Percentiles rank a stretch among this genome's conserved stretches.
phyloP scores from a whole-genome alignment of 441 rosid genomes.

The Breynia disticha region DNA sequence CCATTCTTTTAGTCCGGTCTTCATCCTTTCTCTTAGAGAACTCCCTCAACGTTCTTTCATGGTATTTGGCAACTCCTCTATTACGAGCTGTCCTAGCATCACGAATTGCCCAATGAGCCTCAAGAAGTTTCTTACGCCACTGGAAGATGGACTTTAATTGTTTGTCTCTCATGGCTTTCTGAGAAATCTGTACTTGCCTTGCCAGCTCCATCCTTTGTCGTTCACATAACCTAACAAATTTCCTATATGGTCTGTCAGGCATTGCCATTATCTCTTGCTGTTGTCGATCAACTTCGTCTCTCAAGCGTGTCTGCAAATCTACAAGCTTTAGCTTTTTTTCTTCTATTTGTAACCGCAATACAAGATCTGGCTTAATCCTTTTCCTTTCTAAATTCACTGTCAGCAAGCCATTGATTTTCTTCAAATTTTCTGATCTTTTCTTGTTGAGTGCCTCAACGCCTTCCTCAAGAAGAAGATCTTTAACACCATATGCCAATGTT shows the following conservation, averaged over 20 bases:
- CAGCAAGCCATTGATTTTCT: slow-evolving; percentile 74
- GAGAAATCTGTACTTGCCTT: slow-evolving; percentile 85
- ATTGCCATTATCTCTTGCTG: slow-evolving; percentile 99
- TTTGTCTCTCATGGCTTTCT: slow-evolving; percentile 83
- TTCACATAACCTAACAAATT: slow-evolving; percentile 96
- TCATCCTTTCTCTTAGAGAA: slow-evolving; percentile 97
- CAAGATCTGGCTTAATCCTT: slow-evolving; percentile 99
- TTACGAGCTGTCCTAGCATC: slow-evolving; percentile 99
- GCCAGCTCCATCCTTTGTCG: slow-evolving; percentile 91
- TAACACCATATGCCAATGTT: slow-evolving; percentile 79
- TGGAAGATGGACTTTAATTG: slow-evolving; percentile 94
- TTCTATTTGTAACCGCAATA: slow-evolving; percentile 93
- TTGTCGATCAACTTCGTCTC: slow-evolving; percentile 93
- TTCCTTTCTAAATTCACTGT: slow-evolving; percentile 94
- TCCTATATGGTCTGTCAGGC: slow-evolving; percentile 99
- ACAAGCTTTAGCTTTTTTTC: slow-evolving; percentile 84
- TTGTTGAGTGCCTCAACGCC: slow-evolving; percentile 70
- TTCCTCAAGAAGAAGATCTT: slow-evolving; percentile 91
- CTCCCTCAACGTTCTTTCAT: slow-evolving; percentile 92
- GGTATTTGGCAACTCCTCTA: slow-evolving; percentile 99
- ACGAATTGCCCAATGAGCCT: slow-evolving; percentile 97
- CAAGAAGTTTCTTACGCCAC: slow-evolving; percentile 99
- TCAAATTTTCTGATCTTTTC: slow-evolving; percentile 75
- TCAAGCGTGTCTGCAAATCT: slow-evolving; percentile 76
- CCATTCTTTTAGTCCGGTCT: slow-evolving; percentile 96